A percentile compares a stretch with the other conserved stretches of the same genome.
These are phyloP conservation scores for Oryza meyeriana DNA, from an alignment of 176 grass and related monocot species.

Conservation along the genomic window DNA sequence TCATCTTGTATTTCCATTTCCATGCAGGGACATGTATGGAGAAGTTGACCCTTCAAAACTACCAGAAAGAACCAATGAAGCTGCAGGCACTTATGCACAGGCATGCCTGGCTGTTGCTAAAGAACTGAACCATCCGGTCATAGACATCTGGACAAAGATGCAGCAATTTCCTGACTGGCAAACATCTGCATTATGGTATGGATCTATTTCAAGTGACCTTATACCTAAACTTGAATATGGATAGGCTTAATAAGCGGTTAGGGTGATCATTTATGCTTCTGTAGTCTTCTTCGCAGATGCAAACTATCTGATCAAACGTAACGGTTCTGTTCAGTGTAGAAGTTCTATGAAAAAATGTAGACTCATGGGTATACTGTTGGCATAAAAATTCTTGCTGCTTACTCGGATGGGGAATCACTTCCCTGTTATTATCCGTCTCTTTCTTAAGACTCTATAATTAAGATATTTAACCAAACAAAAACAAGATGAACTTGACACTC, in stretches of 20 bases:
- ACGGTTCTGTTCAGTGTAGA: neutral
- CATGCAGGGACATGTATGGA: slow-evolving; percentile 49
- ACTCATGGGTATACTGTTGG: neutral
- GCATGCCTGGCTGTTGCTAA: slow-evolving; percentile 71
- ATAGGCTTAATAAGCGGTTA: neutral
- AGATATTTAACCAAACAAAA: neutral
- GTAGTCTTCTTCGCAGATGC: neutral
- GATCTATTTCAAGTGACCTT: neutral
- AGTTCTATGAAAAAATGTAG: neutral
- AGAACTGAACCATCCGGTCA: slow-evolving; percentile 55
- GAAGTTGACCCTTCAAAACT: slow-evolving; percentile 37
- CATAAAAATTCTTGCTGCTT: neutral
- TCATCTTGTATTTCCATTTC: too few species aligned
- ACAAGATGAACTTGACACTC: neutral
- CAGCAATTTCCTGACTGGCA: slow-evolving; percentile 71
- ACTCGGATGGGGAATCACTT: neutral
- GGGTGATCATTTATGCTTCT: neutral
- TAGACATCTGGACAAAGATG: slow-evolving; percentile 87
- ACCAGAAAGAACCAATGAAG: slow-evolving; percentile 83
- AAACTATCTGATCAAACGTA: neutral
- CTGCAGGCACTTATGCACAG: slow-evolving; percentile 72
- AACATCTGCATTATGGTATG: slow-evolving; percentile 59
- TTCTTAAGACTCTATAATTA: neutral
- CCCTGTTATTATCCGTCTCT: neutral
- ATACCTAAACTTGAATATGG: neutral